Base-by-base conservation (phyloP, 2,329 filamentous ascomycete genomes). In the Pezicula carpinea region DNA sequence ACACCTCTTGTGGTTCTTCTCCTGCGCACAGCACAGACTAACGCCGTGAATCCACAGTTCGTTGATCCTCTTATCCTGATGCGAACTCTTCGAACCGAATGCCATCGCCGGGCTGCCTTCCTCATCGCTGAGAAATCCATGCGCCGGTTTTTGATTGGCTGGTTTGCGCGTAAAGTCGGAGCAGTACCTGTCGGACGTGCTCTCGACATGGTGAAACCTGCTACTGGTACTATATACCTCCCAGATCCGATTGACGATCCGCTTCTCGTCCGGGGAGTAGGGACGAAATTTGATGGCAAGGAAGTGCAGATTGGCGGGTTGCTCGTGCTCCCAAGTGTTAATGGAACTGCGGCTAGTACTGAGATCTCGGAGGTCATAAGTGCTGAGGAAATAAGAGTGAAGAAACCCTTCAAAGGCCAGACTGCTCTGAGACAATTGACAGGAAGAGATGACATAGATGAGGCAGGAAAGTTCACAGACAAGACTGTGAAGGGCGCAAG, bases 61-160 rank as follows among this genome's bases (percentile, higher is more conserved):
- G 91, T 97, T 63, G 93, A 99, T 63, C 92, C 90, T 45, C 78
- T 99, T 43, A 87, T 97, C 56, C 79, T 99, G 44, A 95, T 96
- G 80, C 85, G 91, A 55, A 89, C 90, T 13, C 80, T 97, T 48
- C 87, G 89, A 55, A 85, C 52, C 63, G 91, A 96, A 71, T 86
- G 90, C 46, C 83, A 86, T 56, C 87, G 93, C 56, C 88, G 93
- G 45, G 89, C 96, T 49, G 89, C 90, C 44, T 91, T 95, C 62
- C 80, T 99, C 42, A 93, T 96, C 52, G 93, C 93, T 18, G 91
- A 95, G 59, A 97, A 96, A 66, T 96, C 91, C 2, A 95, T 97
- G 70, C 83, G 89, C 60, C 83, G 92, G 59, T 80, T 71, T 64
- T 95, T 97, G 64, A 90, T 99, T 60, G 93, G 93, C 35, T 85